Evolutionary conservation across 257 asterid species (phyloP), one percentile per base, ranked within the genome.

Genomic region (Datura wrightii): DNA sequence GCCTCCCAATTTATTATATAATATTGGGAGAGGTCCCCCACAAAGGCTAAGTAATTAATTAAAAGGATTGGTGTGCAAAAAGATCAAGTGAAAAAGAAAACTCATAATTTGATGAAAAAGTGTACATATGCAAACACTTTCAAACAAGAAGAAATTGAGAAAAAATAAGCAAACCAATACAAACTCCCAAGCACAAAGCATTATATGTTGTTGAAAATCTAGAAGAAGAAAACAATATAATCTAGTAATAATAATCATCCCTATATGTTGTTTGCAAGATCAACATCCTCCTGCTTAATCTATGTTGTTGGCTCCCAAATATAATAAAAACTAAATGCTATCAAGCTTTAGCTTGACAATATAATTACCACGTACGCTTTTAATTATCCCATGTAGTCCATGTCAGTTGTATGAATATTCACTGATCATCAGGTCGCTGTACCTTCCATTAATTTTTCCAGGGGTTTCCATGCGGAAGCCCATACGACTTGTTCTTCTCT

Each of bases 401-500:
- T 4, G 3, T 37, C 50, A 67, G 0, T 10, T 14, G 7, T 37
- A 37, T 37, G 24, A 67, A 37, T 67, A 31, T 36, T 36, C 18
- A 19, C 3, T 19, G 6, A 59, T 59, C 66, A 59, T 59, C 65
- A 54, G 18, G 31, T 24, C 31, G 14, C 24, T 8, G 41, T 6
- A 39, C 3, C 52, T 6, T 50, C 46, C 24, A 76, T 13, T 50
- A 14, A 31, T 76, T 76, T 76, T 81, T 80, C 31, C 41, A 84
- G 92, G 82, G 95, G 94, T 82, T 95, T 94, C 99, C 99, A 96
- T 2, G 94, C 91, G 53, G 98, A 93, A 44, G 97, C 93, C 99
- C 98, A 96, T 5, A 96, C 92, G 5, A 92, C 98, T 62, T 93
- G 89, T 66, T 94, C 95, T 39, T 94, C 94, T 89, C 94, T 93